phyloP scores from a whole-genome alignment of 257 asterid genomes.

The Echites panduratus region DNA sequence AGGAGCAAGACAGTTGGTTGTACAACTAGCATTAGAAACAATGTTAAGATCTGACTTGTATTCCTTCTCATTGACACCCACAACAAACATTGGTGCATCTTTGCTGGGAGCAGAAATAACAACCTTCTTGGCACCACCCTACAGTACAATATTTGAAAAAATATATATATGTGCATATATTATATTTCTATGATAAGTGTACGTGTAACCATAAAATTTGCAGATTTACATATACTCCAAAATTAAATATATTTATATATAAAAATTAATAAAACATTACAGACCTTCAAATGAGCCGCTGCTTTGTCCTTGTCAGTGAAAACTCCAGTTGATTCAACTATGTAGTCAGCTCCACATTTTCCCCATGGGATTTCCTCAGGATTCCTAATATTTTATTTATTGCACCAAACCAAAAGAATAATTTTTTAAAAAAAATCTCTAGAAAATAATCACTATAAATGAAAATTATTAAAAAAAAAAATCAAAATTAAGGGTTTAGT shows the following conservation, averaged over 20 bases:
- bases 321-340: constrained; percentile 76
- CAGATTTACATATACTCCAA: no score
- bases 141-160: no score
- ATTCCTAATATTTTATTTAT: constrained; percentile 23
- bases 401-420: neutral
- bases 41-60: constrained; percentile 55
- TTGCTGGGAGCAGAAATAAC: constrained; percentile 76
- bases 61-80: constrained; percentile 74
- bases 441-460: no score
- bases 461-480: neutral
- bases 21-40: constrained; percentile 82
- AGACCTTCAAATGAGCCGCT: constrained; percentile 70
- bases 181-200: no score
- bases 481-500: neutral
- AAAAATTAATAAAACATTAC: no score
- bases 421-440: neutral
- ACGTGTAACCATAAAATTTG: no score
- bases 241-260: no score
- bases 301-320: constrained; percentile 78
- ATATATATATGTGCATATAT: neutral
- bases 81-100: constrained; percentile 83
- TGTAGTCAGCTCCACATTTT: constrained; percentile 62
- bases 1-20: constrained; percentile 78
- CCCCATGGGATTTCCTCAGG: constrained; percentile 83
- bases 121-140: constrained; percentile 92